Conservation (phyloP, 179 eudicot genomes). For the Spinacia oleracea region DNA sequence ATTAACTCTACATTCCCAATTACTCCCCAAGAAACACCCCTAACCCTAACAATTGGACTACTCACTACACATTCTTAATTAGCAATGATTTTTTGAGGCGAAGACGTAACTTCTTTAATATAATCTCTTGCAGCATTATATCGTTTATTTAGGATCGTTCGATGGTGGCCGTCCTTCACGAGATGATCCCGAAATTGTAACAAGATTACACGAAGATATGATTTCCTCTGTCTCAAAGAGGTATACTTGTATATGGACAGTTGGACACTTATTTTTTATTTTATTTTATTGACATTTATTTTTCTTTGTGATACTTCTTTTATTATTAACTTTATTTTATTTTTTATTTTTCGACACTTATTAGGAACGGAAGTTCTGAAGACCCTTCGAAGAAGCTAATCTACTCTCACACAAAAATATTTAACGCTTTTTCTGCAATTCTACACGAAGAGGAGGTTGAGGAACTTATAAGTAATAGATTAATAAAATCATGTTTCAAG, state of each 20-base stretch:
- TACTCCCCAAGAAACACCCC: too few relatives aligned
- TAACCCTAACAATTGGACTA: too few relatives aligned
- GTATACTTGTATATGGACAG: background rate
- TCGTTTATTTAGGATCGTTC: constrained; percentile 2
- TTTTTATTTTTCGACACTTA: rapidly evolving
- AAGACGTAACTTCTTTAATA: too few relatives aligned
- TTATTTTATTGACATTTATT: too few relatives aligned
- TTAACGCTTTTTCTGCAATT: constrained; percentile 8
- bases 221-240: background rate
- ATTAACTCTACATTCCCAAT: too few relatives aligned
- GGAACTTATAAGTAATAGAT: constrained; percentile 7
- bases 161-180: background rate
- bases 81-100: too few relatives aligned
- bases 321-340: too few relatives aligned
- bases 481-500: too few relatives aligned
- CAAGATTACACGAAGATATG: constrained; percentile 3
- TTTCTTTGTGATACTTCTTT: too few relatives aligned
- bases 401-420: constrained; percentile 9
- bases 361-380: background rate
- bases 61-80: too few relatives aligned
- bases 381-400: background rate
- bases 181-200: background rate
- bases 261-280: background rate
- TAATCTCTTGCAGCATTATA: background rate
- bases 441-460: background rate